These are phyloP conservation scores for Aquilaria sinensis DNA, from an alignment of 345 rosid genomes.

Conservation along the genomic window DNA sequence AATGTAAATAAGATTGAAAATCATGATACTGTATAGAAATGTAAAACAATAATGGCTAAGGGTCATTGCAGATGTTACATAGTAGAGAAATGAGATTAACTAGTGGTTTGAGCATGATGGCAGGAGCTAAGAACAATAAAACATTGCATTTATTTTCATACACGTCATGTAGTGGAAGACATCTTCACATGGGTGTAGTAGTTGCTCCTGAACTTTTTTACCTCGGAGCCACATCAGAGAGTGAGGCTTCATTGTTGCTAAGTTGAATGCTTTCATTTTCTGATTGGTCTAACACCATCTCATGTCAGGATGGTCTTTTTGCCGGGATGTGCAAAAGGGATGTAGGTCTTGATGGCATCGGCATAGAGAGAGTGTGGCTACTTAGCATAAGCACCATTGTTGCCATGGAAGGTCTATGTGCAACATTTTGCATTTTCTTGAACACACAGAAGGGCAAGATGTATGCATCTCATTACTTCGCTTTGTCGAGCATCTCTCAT, in stretches of 20 bases:
- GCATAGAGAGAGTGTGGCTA: conserved; percentile 27
- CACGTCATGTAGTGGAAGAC: too few relatives aligned
- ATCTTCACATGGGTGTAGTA: too few relatives aligned
- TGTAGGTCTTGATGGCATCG: conserved; percentile 32
- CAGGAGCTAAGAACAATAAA: too few relatives aligned
- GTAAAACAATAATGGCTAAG: too few relatives aligned
- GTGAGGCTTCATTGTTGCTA: conserved; percentile 13
- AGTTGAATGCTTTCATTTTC: not conserved
- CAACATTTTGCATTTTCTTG: conserved; percentile 30
- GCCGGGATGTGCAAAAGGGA: conserved; percentile 16
- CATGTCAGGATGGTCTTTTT: not conserved
- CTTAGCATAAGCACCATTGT: conserved; percentile 34
- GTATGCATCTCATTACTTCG: conserved; percentile 42
- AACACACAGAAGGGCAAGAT: conserved; percentile 41
- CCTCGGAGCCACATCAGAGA: conserved; percentile 17
- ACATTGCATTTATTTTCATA: too few relatives aligned
- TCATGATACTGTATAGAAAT: too few relatives aligned
- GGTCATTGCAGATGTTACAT: too few relatives aligned
- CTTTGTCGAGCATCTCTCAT: conserved; percentile 16
- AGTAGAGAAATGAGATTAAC: too few relatives aligned
- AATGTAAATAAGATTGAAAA: too few relatives aligned
- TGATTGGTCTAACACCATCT: not conserved
- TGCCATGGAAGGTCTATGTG: conserved; percentile 39
- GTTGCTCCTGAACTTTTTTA: not conserved
- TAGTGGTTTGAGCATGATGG: too few relatives aligned